Conservation (phyloP, 352 stramenopile genomes). For the Globisporangium acanthophoron region DNA sequence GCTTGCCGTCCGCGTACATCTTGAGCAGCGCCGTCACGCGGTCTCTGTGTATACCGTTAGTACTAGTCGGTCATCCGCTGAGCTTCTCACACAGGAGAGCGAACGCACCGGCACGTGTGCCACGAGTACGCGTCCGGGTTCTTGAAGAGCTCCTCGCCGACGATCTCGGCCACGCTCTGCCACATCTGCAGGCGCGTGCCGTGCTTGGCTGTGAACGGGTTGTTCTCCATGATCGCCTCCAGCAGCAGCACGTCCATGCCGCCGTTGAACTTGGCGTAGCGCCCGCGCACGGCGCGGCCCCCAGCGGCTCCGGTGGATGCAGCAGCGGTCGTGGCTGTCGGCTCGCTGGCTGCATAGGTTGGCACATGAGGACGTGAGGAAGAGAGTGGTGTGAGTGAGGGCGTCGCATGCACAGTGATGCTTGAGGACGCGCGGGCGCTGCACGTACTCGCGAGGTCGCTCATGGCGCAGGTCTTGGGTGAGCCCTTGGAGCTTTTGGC, state of each 20-base stretch:
- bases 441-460: too few species aligned
- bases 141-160: conserved; percentile 58
- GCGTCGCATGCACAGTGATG: too few species aligned
- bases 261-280: conserved; percentile 79
- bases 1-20: conserved; percentile 70
- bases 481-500: too few species aligned
- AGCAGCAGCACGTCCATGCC: conserved; percentile 76
- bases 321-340: not conserved
- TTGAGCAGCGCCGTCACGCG: conserved; percentile 75
- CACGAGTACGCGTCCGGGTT: conserved; percentile 71
- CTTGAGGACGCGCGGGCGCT: too few species aligned
- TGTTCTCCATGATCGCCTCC: conserved; percentile 61
- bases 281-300: conserved; percentile 36
- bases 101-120: conserved; percentile 72
- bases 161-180: conserved; percentile 58
- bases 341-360: not conserved
- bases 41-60: conserved; percentile 25
- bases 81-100: not conserved
- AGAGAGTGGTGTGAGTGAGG: too few species aligned
- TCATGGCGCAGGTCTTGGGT: too few species aligned
- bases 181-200: conserved; percentile 81
- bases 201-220: conserved; percentile 78
- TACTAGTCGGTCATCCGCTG: not conserved
- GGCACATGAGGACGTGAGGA: too few species aligned
- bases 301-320: conserved; percentile 6